Base-by-base conservation (phyloP, 345 rosid genomes). In the Carallia brachiata region DNA sequence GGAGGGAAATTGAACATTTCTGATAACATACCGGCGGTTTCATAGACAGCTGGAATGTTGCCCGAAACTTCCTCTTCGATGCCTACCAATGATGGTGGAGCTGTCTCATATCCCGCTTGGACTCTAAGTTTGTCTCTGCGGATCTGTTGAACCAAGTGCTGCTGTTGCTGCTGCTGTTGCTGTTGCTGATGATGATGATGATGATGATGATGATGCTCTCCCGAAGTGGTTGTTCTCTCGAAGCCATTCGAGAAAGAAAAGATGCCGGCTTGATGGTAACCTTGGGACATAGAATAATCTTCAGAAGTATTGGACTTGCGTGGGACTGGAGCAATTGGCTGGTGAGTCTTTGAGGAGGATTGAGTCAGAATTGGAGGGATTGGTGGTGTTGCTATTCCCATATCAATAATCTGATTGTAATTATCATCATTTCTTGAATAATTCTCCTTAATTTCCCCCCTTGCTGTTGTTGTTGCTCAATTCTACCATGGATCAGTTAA, bases 251-350 rank as follows among this genome's bases (percentile, higher is more conserved):
- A 78, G 90, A 87, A 88, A 77, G 79, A 72, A 72, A 88, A 88
- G 78, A 89, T 80, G 57, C 82, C 87, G 75, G 60, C 44, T 36
- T 82, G 89, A 68, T 87, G 88, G 65, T 83, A 92, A 64, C 86
- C 88, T 73, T 88, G 93, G 79, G 98, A 92, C 98, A 92, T 92
- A 81, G 98, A 88, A 82, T 85, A 88, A 79, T 86, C 84, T 80
- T 86, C 70, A 28, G 74, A 52, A 66, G 64, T 63, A 74, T 59
- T 82, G 56, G 80, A 65, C 68, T 61, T 37, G 54, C 63, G 31
- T 55, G 62, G 63, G 8, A 73, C 34, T 17, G 57, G 70, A 56
- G 31, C 15, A 59, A 47, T 30, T 48, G 71, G 55, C 60, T 73
- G 72, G 65, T 63, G 75, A 68, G 68, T 13, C 70, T 70, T 80